A percentile compares a stretch with the other conserved stretches of the same genome.
Evolutionary conservation across 352 stramenopile species (phyloP).

Genomic region (Pythium graminicola): DNA sequence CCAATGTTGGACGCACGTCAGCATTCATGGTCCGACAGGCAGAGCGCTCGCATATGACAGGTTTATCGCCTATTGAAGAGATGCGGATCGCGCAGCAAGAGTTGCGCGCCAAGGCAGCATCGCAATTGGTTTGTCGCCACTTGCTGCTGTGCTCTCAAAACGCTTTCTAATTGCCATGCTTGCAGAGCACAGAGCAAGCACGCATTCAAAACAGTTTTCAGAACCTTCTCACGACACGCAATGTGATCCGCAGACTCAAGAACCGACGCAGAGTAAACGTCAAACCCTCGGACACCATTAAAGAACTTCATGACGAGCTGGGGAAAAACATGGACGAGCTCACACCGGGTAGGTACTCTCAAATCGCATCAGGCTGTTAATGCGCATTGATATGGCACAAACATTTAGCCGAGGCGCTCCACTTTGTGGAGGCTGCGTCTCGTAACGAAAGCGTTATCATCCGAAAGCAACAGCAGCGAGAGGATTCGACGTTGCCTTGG

Average conservation of each 20-base stretch:
- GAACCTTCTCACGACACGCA: constrained; percentile 48
- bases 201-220: constrained; percentile 40
- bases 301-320: constrained; percentile 22
- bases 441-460: constrained; percentile 85
- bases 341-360: constrained; percentile 41
- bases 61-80: constrained; percentile 76
- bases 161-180: constrained; percentile 10
- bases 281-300: constrained; percentile 29
- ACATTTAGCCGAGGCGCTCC: constrained; percentile 50
- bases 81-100: constrained; percentile 80
- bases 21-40: constrained; percentile 74
- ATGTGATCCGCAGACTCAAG: constrained; percentile 54
- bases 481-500: constrained; percentile 72
- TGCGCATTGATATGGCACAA: not conserved
- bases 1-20: constrained; percentile 23
- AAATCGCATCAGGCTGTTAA: not conserved
- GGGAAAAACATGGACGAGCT: constrained; percentile 66
- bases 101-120: constrained; percentile 59
- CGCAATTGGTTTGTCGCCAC: constrained; percentile 30
- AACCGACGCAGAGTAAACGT: constrained; percentile 42
- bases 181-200: constrained; percentile 31
- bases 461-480: constrained; percentile 75
- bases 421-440: constrained; percentile 70
- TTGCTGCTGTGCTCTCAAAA: not conserved
- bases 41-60: constrained; percentile 61